Conservation (phyloP, 2,329 filamentous ascomycete genomes). For the Daldinia sp. region DNA sequence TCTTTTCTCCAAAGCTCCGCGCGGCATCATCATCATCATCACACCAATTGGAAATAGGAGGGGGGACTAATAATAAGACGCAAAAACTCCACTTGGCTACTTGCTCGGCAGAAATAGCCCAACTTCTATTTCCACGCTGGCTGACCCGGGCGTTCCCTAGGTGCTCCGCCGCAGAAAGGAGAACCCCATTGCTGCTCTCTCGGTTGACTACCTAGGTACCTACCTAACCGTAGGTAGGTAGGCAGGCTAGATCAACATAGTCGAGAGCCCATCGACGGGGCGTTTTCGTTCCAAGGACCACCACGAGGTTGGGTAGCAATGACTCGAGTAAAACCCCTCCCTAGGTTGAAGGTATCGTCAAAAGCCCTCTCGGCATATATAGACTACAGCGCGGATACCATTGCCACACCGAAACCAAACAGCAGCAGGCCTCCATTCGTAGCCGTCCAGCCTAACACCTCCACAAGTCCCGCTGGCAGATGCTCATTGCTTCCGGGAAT, state of each 20-base stretch:
- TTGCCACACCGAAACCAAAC: neutral
- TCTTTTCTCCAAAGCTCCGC: constrained; percentile 4
- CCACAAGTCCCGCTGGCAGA: neutral
- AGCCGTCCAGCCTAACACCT: constrained; percentile 2
- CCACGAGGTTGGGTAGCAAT: neutral
- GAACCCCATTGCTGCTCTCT: neutral
- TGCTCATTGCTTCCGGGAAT: neutral
- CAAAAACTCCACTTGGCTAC: constrained; percentile 15
- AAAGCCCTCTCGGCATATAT: neutral
- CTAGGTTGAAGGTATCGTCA: neutral
- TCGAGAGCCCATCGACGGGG: neutral
- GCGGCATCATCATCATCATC: constrained; percentile 8
- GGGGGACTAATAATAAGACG: neutral
- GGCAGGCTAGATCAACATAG: neutral
- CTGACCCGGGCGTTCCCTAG: neutral
- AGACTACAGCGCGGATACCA: too few species aligned
- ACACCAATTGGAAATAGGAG: constrained; percentile 3
- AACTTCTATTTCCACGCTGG: neutral
- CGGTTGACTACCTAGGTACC: too few species aligned
- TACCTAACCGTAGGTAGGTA: too few species aligned
- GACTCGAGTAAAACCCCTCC: neutral
- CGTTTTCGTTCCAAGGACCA: neutral
- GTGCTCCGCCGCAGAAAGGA: constrained; percentile 7
- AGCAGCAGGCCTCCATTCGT: constrained; percentile 9
- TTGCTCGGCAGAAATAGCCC: constrained; percentile 3